These are phyloP conservation scores for Talaromyces borbonicus DNA, from an alignment of 495 filamentous ascomycete species.

Conservation along the genomic window DNA sequence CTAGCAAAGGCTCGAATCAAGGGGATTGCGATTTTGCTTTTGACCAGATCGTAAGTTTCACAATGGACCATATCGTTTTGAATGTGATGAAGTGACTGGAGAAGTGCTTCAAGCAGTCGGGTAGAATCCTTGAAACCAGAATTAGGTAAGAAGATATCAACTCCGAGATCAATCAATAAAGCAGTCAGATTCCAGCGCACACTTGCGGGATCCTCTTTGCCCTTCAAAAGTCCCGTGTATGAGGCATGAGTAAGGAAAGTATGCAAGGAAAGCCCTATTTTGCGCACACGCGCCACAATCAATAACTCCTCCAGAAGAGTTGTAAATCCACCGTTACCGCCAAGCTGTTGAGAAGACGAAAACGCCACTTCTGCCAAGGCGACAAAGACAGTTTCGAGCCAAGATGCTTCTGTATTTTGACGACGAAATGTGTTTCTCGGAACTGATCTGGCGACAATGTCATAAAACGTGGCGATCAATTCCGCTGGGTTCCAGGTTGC, in stretches of 20 bases:
- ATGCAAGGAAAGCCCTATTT: slow-evolving; percentile 33
- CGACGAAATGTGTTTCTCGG: slow-evolving; percentile 44
- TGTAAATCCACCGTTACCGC: slow-evolving; percentile 25
- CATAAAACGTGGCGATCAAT: slow-evolving; percentile 37
- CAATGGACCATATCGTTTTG: slow-evolving; percentile 14
- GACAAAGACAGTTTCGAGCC: slow-evolving; percentile 59
- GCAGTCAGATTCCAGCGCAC: slow-evolving; percentile 54
- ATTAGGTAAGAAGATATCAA: slow-evolving; percentile 58
- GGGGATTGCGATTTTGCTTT: slow-evolving; percentile 39
- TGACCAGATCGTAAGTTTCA: slow-evolving; percentile 23
- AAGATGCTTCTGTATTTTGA: slow-evolving; percentile 48
- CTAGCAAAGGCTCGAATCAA: slow-evolving; percentile 53
- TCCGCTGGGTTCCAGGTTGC: slow-evolving; percentile 22
- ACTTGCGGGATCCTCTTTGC: slow-evolving; percentile 21
- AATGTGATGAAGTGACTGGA: slow-evolving; percentile 11
- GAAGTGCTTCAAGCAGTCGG: slow-evolving; percentile 31
- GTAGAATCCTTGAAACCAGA: slow-evolving; percentile 32
- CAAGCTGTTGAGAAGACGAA: slow-evolving; percentile 25
- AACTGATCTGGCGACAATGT: slow-evolving; percentile 44
- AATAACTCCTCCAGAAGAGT: slow-evolving; percentile 31
- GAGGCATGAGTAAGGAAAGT: slow-evolving; percentile 34
- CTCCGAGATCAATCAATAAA: slow-evolving; percentile 52
- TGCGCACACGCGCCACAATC: slow-evolving; percentile 29
- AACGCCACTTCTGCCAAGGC: slow-evolving; percentile 38
- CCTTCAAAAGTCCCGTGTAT: slow-evolving; percentile 31